Percentiles rank a stretch among this genome's conserved stretches.
These are phyloP conservation scores for Elongisporangium undulatum DNA, from an alignment of 352 stramenopile species.

Conservation along the genomic window DNA sequence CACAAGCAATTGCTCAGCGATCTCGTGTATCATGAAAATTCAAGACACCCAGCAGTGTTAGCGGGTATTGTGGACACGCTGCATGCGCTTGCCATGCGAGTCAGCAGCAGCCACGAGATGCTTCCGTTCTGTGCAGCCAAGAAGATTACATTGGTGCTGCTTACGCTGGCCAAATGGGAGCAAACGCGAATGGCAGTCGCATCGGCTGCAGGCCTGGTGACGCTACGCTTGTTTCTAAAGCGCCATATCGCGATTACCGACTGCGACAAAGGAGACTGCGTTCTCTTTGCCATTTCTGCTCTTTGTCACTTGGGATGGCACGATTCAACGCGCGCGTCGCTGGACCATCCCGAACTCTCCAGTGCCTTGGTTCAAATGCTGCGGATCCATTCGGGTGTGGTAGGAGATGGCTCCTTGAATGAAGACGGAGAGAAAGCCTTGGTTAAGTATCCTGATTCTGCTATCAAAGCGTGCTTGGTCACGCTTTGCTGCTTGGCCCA, in stretches of 20 bases:
- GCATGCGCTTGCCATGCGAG: constrained; percentile 15
- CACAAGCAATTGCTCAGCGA: constrained; percentile 46
- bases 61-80: constrained; percentile 54
- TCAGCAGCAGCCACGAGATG: constrained; percentile 4
- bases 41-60: constrained; percentile 39
- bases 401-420: background rate
- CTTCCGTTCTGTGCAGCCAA: constrained; percentile 1
- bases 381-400: constrained; percentile 6
- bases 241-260: constrained; percentile 16
- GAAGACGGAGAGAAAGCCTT: background rate
- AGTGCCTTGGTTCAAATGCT: constrained; percentile 30
- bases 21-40: constrained; percentile 51
- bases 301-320: constrained; percentile 62
- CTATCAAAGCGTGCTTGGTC: constrained; percentile 45
- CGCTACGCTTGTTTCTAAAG: constrained; percentile 27
- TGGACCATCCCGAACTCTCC: constrained; percentile 31
- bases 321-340: constrained; percentile 28
- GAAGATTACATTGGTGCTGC: constrained; percentile 44
- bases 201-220: constrained; percentile 26
- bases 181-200: constrained; percentile 38
- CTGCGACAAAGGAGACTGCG: constrained; percentile 22
- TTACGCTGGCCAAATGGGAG: constrained; percentile 42
- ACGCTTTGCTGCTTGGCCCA: constrained; percentile 57
- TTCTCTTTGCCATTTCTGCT: constrained; percentile 35
- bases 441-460: constrained; percentile 15